Conservation (phyloP, 176 grass and related monocot species). For the Bothriochloa decipiens region DNA sequence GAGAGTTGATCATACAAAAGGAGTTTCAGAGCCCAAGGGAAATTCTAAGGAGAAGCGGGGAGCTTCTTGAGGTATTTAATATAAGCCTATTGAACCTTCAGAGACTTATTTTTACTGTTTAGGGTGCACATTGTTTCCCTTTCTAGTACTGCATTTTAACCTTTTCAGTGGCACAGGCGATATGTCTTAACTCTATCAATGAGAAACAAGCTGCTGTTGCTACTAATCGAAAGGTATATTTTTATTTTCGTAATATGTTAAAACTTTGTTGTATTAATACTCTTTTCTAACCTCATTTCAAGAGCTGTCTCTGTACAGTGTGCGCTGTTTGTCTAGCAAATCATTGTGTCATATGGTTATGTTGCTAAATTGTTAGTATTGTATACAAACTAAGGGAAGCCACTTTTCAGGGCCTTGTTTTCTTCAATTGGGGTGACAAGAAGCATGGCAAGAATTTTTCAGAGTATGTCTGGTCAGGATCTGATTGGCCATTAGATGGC, state of each 20-base stretch:
- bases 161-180: constrained; percentile 59
- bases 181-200: constrained; percentile 86
- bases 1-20: constrained; percentile 43
- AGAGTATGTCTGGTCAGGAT: constrained; percentile 88
- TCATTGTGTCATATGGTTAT: constrained; percentile 36
- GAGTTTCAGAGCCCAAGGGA: constrained; percentile 79
- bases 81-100: constrained; percentile 22
- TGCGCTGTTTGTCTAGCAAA: constrained; percentile 28
- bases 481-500: constrained; percentile 88
- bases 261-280: constrained; percentile 24
- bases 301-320: constrained; percentile 13
- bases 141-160: constrained; percentile 37
- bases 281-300: constrained; percentile 12
- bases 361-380: neutral
- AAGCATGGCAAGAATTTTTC: constrained; percentile 45
- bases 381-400: neutral
- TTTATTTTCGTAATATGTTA: neutral
- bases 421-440: constrained; percentile 74
- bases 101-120: neutral
- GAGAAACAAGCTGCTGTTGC: constrained; percentile 77
- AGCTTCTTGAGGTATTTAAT: constrained; percentile 88
- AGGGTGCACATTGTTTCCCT: constrained; percentile 22
- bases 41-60: constrained; percentile 80
- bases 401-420: constrained; percentile 78
- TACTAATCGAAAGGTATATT: constrained; percentile 85